Percentiles rank a stretch among this genome's conserved stretches.
phyloP scores from a whole-genome alignment of 306 rosid species.

The Cucumis cinereus region DNA sequence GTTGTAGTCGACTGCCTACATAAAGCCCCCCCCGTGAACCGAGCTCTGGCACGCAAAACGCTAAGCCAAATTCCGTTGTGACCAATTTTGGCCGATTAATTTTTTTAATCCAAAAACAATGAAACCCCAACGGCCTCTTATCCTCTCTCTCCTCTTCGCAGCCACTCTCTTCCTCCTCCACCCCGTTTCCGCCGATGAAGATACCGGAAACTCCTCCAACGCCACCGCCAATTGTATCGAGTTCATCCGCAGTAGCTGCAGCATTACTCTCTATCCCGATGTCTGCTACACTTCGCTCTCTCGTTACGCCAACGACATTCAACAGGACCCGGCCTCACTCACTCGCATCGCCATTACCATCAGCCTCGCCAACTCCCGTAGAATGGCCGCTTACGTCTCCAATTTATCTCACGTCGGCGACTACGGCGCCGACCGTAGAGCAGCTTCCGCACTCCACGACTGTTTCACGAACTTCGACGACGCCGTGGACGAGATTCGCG shows the following conservation, averaged over 20 bases:
- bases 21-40: slow-evolving; percentile 3
- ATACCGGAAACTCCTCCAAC: not conserved
- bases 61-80: not conserved
- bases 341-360: slow-evolving; percentile 72
- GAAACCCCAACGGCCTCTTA: not conserved
- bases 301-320: slow-evolving; percentile 73
- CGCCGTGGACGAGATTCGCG: slow-evolving; percentile 76
- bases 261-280: slow-evolving; percentile 66
- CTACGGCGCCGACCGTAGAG: slow-evolving; percentile 30
- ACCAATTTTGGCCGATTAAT: not conserved
- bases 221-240: slow-evolving; percentile 14
- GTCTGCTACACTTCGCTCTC: slow-evolving; percentile 75
- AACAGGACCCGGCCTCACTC: slow-evolving; percentile 52
- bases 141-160: slow-evolving; percentile 8
- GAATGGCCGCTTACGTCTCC: slow-evolving; percentile 39
- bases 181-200: not conserved
- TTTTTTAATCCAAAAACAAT: not conserved
- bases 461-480: slow-evolving; percentile 75
- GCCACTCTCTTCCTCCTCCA: slow-evolving; percentile 10
- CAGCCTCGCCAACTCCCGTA: slow-evolving; percentile 41
- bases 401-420: slow-evolving; percentile 53
- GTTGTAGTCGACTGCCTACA: not conserved
- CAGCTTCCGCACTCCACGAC: slow-evolving; percentile 62
- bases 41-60: slow-evolving; percentile 1
- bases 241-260: slow-evolving; percentile 76